Conservation (phyloP, 305 asterid species). For the Fraxinus paxiana region DNA sequence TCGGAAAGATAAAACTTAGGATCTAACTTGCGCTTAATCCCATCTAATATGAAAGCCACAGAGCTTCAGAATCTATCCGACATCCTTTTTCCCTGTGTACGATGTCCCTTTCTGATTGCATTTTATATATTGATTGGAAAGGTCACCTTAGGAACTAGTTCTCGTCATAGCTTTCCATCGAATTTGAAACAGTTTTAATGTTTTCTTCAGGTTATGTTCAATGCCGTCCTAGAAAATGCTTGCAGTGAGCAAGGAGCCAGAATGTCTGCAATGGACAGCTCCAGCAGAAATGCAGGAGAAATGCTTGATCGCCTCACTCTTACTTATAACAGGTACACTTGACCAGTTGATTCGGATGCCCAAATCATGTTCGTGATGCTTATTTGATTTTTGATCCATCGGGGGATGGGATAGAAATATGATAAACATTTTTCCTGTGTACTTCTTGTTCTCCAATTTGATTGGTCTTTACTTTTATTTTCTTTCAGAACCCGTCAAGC, state of each 20-base stretch:
- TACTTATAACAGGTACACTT: conserved; percentile 77
- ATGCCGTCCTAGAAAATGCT: conserved; percentile 87
- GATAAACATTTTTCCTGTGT: neutral
- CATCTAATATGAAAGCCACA: neutral
- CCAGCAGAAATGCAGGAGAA: conserved; percentile 97
- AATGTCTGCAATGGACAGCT: conserved; percentile 99
- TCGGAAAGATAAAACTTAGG: conserved; percentile 5
- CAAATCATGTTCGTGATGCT: neutral
- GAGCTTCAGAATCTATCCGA: neutral
- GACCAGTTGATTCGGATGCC: conserved; percentile 11
- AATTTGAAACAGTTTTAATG: neutral
- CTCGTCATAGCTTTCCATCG: neutral
- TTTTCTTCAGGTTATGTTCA: conserved; percentile 74
- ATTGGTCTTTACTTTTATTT: conserved; percentile 5
- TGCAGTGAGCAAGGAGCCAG: conserved; percentile 99
- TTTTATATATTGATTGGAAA: neutral
- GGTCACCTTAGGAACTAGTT: neutral
- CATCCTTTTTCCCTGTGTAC: neutral
- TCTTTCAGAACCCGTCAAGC: conserved; percentile 93
- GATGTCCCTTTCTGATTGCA: neutral
- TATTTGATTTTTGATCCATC: neutral
- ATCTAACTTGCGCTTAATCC: neutral
- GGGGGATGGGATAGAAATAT: neutral
- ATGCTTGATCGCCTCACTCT: conserved; percentile 98
- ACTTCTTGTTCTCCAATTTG: neutral